Evolutionary conservation across 2,329 filamentous ascomycete species (phyloP).

Genomic region (Cytospora paraplurivora): DNA sequence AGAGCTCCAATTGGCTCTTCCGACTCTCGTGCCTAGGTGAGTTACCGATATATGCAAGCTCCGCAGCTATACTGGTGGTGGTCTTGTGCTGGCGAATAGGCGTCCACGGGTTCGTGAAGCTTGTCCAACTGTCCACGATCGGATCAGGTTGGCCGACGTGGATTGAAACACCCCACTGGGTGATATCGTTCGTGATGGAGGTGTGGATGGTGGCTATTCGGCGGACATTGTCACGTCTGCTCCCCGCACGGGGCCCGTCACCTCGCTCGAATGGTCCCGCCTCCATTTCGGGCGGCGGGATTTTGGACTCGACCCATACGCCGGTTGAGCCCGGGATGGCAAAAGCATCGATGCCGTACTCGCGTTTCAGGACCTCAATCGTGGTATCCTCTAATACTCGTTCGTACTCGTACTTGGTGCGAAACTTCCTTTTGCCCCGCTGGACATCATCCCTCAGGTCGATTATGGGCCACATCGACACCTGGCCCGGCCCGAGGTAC

Average conservation of each 20-base stretch:
- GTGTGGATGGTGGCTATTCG: constrained; percentile 25
- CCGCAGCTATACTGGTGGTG: constrained; percentile 24
- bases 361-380: constrained; percentile 17
- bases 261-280: not conserved
- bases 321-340: constrained; percentile 14
- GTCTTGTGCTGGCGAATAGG: constrained; percentile 16
- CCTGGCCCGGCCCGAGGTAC: constrained; percentile 25
- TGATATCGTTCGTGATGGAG: constrained; percentile 19
- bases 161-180: constrained; percentile 26
- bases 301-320: constrained; percentile 25
- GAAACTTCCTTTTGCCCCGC: not conserved
- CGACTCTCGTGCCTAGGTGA: not conserved
- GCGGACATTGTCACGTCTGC: not conserved
- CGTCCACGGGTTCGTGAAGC: constrained; percentile 21
- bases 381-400: constrained; percentile 24
- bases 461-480: constrained; percentile 26
- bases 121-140: constrained; percentile 1
- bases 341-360: constrained; percentile 17
- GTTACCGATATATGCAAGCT: constrained; percentile 12
- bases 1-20: not conserved
- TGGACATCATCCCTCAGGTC: constrained; percentile 21
- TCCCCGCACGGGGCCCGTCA: not conserved
- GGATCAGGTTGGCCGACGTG: constrained; percentile 24
- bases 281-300: constrained; percentile 11
- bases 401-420: constrained; percentile 21